phyloP scores from a whole-genome alignment of 306 rosid species.

The Arachis stenosperma region DNA sequence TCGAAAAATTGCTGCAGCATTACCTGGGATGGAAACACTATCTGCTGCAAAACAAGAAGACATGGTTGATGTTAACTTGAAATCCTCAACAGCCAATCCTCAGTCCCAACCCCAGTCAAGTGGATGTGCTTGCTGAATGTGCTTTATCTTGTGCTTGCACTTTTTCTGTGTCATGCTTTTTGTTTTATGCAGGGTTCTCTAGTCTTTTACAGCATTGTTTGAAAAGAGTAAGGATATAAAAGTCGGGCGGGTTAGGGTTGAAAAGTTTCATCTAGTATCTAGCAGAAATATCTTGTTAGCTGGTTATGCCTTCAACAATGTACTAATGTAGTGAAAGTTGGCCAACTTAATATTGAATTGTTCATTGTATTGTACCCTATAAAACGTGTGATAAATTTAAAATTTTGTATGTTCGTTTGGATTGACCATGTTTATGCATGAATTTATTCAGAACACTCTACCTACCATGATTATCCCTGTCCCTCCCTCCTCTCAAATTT shows the following conservation, averaged over 20 bases:
- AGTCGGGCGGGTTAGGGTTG: conserved; percentile 33
- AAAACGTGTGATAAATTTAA: conserved; percentile 25
- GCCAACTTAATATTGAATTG: conserved; percentile 24
- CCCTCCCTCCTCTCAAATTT: background rate
- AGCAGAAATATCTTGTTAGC: conserved; percentile 13
- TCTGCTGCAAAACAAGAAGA: conserved; percentile 83
- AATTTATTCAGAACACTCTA: background rate
- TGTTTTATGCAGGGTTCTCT: conserved; percentile 26
- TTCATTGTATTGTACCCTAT: conserved; percentile 19
- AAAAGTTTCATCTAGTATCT: conserved; percentile 21
- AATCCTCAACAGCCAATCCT: conserved; percentile 47
- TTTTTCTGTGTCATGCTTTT: conserved; percentile 26
- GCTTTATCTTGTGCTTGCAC: conserved; percentile 17
- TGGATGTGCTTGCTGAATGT: conserved; percentile 68
- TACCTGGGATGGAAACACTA: conserved; percentile 85
- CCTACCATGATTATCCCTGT: background rate
- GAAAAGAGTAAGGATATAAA: conserved; percentile 35
- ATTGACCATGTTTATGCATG: background rate
- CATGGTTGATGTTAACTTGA: conserved; percentile 81
- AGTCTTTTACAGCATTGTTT: conserved; percentile 28
- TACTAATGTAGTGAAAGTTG: conserved; percentile 31
- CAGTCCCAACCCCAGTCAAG: conserved; percentile 64
- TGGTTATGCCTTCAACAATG: conserved; percentile 21
- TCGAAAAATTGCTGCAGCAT: conserved; percentile 78
- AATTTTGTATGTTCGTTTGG: conserved; percentile 34